Conservation (phyloP, 177 flowering plant species). For the Telopea speciosissima region DNA sequence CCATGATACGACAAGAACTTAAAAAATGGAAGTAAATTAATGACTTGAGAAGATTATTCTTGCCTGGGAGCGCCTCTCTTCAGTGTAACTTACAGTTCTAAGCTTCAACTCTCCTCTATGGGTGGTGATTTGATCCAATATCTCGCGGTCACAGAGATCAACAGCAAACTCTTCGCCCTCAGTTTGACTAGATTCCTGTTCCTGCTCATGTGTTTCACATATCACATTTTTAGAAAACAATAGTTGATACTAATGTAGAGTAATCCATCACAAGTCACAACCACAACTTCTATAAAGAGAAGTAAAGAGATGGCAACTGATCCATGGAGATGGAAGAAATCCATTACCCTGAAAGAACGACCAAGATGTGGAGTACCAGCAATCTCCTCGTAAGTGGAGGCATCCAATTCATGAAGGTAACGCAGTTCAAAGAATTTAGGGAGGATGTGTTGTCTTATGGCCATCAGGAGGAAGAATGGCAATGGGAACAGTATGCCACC, state of each 20-base stretch:
- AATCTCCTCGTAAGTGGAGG: constrained; percentile 74
- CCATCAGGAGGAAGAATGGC: constrained; percentile 60
- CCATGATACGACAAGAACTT: neutral
- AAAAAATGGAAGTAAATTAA: too few species aligned
- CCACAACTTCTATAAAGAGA: neutral
- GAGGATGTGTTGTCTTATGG: constrained; percentile 49
- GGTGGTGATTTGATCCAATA: constrained; percentile 63
- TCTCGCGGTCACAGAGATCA: constrained; percentile 50
- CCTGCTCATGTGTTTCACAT: constrained; percentile 24
- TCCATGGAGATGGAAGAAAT: neutral
- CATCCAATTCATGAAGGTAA: constrained; percentile 57
- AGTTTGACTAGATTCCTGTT: constrained; percentile 16
- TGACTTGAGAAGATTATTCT: neutral
- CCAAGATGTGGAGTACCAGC: constrained; percentile 32
- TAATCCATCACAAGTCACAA: neutral
- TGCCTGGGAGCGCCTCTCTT: constrained; percentile 46
- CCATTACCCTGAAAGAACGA: constrained; percentile 31
- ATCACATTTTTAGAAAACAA: neutral
- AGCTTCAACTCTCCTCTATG: constrained; percentile 63
- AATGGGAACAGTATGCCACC: constrained; percentile 72
- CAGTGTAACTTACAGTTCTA: constrained; percentile 43
- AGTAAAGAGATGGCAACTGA: neutral
- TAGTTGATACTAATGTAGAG: neutral
- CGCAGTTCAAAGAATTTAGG: constrained; percentile 45
- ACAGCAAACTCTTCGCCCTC: constrained; percentile 20